Evolutionary conservation across 129 eudicot species (phyloP).

Genomic region (Saussurea involucrata): DNA sequence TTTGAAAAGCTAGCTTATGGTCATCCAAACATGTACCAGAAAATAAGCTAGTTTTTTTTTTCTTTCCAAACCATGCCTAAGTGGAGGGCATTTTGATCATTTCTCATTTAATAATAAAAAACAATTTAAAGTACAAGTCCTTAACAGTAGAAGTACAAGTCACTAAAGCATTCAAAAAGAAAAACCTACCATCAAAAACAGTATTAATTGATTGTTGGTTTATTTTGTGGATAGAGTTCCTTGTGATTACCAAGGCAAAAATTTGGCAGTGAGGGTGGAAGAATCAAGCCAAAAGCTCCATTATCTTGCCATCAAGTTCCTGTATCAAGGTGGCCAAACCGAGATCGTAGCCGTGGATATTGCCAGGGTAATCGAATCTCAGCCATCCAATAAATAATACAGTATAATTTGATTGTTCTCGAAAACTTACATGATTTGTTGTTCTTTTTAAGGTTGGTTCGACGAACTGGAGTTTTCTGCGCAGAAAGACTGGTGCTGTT

Average conservation of each 20-base stretch:
- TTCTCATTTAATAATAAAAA: background rate
- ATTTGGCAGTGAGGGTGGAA: conserved; percentile 70
- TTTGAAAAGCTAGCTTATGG: too few species aligned
- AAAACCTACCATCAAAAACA: background rate
- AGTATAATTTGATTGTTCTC: background rate
- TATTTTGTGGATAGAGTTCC: conserved; percentile 46
- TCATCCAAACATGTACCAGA: too few species aligned
- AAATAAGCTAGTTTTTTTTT: too few species aligned
- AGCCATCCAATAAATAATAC: background rate
- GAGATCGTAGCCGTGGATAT: conserved; percentile 63
- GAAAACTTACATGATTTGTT: background rate
- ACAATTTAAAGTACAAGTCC: too few species aligned
- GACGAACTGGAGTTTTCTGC: conserved; percentile 54
- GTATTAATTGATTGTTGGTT: background rate
- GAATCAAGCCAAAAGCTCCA: conserved; percentile 68
- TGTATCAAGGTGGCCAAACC: conserved; percentile 94
- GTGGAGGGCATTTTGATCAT: background rate
- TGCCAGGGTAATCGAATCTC: conserved; percentile 44
- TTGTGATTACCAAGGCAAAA: conserved; percentile 66
- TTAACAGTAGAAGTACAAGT: background rate
- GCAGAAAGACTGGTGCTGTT: conserved; percentile 67
- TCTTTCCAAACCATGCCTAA: too few species aligned
- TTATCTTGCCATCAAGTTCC: conserved; percentile 59
- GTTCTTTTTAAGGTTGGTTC: conserved; percentile 50
- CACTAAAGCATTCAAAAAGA: background rate